phyloP scores from a whole-genome alignment of 2,329 filamentous ascomycete species.

The Lithohypha guttulata region DNA sequence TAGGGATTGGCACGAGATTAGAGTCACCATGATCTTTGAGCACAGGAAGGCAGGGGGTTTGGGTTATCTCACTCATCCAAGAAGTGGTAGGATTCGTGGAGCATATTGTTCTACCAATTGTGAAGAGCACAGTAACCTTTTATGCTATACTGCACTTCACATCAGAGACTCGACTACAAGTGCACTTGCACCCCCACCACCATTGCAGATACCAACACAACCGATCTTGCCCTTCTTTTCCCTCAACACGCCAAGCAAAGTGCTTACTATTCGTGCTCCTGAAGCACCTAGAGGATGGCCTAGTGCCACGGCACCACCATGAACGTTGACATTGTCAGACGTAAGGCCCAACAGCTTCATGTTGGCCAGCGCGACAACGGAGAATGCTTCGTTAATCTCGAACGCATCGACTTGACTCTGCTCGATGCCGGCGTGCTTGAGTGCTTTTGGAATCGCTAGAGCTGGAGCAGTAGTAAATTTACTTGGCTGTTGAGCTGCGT shows the following conservation, averaged over 20 bases:
- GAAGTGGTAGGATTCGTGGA: too few species aligned
- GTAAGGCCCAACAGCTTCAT: conserved; percentile 75
- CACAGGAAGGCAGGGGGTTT: too few species aligned
- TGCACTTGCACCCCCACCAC: conserved; percentile 88
- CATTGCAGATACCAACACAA: conserved; percentile 92
- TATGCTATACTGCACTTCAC: too few species aligned
- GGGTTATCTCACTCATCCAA: too few species aligned
- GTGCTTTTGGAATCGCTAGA: conserved; percentile 90
- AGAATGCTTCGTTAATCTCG: conserved; percentile 99
- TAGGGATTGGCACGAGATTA: too few species aligned
- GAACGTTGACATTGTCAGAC: conserved; percentile 85
- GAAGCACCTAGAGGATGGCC: conserved; percentile 91
- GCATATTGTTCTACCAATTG: too few species aligned
- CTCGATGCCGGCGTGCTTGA: conserved; percentile 81
- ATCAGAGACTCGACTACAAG: conserved; percentile 66
- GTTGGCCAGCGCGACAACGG: conserved; percentile 90
- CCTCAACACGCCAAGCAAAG: conserved; percentile 74
- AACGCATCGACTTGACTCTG: conserved; percentile 76
- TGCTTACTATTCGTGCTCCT: conserved; percentile 86
- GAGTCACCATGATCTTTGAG: too few species aligned
- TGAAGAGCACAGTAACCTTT: too few species aligned
- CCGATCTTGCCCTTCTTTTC: conserved; percentile 92
- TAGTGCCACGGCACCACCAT: conserved; percentile 88
- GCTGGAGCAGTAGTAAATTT: conserved; percentile 94
- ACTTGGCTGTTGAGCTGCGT: conserved; percentile 80